Base-by-base conservation (phyloP, 2,329 filamentous ascomycete genomes). In the Xylaria sp. region DNA sequence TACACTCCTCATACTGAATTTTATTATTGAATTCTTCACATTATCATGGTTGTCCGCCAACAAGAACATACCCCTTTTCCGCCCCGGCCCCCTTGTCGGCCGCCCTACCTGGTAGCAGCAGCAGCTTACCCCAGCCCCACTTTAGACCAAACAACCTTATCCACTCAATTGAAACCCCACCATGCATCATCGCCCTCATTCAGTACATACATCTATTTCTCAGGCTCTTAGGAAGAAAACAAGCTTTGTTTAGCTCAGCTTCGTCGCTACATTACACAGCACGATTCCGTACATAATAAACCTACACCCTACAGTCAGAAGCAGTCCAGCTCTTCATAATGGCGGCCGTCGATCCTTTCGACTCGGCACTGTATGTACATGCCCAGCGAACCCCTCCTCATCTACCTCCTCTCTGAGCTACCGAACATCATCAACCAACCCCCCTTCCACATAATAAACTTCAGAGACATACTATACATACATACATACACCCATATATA, bases 361-460 rank as follows among this genome's bases (percentile, higher is more conserved):
- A 94, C 81, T 92, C 90, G 78, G 91, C 91, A 66, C 89, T 94
- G 91, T 93, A 86, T 81, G 90, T 75, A 61, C 49, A 23, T 52
- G 23, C 20, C 31, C 36, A 28, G 23, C 18, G 13, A 46, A 46
- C 58, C 61, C 48, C 54, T 41, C 64, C 65, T 62, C 55, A 66
- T 67, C 39, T 13, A 25, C n/a, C 58, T 60, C 43, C 54, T 39
- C 64, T 28, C 28, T 28, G 28, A 28, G 3, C 28, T 28, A 28
- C 28, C 28, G 28, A 28, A 28, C 28, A 28, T 28, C 28, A 28
- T 28, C 28, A 28, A 28, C 28, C 28, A 28, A 28, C 25, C 4
- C 3, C 64, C 62, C 54, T 66, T 67, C 75, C 56, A 33, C 39
- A 23, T 12, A 36, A 36, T 36, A 36, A 36, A 36, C 43, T 43